Conservation (phyloP, 768 basidiomycete species). For the Boletus coccyginus region DNA sequence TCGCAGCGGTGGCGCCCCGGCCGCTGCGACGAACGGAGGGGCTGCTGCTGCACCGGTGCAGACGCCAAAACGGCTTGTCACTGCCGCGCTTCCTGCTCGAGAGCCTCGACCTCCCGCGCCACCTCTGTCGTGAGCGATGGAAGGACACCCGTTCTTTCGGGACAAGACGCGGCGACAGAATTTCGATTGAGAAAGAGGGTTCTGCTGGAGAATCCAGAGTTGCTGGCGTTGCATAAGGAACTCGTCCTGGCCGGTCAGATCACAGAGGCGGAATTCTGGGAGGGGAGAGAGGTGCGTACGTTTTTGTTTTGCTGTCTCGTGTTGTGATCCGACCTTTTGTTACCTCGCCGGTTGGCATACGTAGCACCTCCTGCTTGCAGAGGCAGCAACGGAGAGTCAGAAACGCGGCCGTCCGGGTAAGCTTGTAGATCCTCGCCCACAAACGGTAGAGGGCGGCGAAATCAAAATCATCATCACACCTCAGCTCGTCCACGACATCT, state of each 20-base stretch:
- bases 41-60: too few species aligned
- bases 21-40: too few species aligned
- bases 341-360: too few species aligned
- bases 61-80: too few species aligned
- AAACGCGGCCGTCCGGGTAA: slow-evolving; percentile 81
- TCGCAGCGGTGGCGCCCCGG: slow-evolving; percentile 37
- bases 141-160: slow-evolving; percentile 52
- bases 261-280: slow-evolving; percentile 96
- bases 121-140: slow-evolving; percentile 57
- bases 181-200: slow-evolving; percentile 78
- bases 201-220: slow-evolving; percentile 71
- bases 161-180: slow-evolving; percentile 60
- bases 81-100: slow-evolving; percentile 34
- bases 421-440: slow-evolving; percentile 87
- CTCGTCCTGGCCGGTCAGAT: slow-evolving; percentile 85
- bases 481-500: slow-evolving; percentile 92
- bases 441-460: slow-evolving; percentile 80
- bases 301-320: slow-evolving; percentile 7
- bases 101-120: slow-evolving; percentile 56
- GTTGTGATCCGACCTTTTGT: background rate
- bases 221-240: slow-evolving; percentile 80
- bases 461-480: slow-evolving; percentile 88
- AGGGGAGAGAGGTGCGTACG: slow-evolving; percentile 79
- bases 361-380: too few species aligned
- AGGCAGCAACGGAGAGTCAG: slow-evolving; percentile 70